phyloP scores from a whole-genome alignment of 2,329 filamentous ascomycete genomes.

The Hortaea werneckii region DNA sequence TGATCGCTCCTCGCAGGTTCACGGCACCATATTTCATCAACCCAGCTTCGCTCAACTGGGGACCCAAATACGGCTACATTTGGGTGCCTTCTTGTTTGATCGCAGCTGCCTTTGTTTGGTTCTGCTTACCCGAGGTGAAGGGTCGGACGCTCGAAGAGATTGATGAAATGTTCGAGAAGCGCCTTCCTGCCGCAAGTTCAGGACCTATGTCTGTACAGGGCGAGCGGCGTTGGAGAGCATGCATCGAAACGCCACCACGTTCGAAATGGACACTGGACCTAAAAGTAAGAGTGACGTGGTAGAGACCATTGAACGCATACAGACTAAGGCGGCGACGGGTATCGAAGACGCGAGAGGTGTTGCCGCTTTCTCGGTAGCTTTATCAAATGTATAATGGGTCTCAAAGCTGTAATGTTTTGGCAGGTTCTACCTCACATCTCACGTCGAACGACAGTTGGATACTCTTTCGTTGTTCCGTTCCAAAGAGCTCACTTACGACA shows the following conservation, averaged over 20 bases:
- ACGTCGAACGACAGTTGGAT: too few species aligned
- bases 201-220: constrained; percentile 22
- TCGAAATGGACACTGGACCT: neutral
- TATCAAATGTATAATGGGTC: too few species aligned
- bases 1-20: constrained; percentile 23
- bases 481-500: too few species aligned
- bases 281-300: neutral
- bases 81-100: constrained; percentile 36
- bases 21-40: constrained; percentile 54
- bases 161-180: constrained; percentile 42
- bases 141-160: constrained; percentile 27
- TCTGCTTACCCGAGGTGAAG: constrained; percentile 46
- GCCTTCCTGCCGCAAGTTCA: constrained; percentile 36
- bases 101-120: constrained; percentile 29
- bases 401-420: too few species aligned
- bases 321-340: constrained; percentile 2
- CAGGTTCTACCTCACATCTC: too few species aligned
- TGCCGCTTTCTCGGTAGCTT: too few species aligned
- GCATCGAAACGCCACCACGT: neutral
- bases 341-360: neutral
- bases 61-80: constrained; percentile 48
- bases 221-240: constrained; percentile 4
- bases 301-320: constrained; percentile 4
- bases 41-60: constrained; percentile 44
- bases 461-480: too few species aligned